phyloP scores from a whole-genome alignment of 2,329 filamentous ascomycete genomes.

The Leptoxyphium fumago region DNA sequence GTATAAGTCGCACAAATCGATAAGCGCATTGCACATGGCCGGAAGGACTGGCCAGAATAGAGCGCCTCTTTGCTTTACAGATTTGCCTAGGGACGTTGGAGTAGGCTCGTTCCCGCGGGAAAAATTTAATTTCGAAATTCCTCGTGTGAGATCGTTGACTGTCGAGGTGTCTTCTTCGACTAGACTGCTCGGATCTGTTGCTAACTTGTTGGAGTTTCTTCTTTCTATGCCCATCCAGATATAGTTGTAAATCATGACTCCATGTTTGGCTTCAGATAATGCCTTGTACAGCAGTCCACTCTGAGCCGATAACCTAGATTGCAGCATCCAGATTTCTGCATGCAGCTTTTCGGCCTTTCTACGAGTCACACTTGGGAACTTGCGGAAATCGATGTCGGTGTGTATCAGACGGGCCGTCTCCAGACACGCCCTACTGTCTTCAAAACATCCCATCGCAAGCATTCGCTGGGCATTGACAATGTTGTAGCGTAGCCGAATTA shows the following conservation, averaged over 20 bases:
- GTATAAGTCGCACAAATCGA: conserved; percentile 64
- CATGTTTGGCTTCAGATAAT: conserved; percentile 14
- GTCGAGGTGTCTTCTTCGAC: conserved; percentile 3
- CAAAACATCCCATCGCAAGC: conserved; percentile 9
- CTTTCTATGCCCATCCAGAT: conserved; percentile 9
- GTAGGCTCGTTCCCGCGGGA: conserved; percentile 16
- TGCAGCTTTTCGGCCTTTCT: conserved; percentile 11
- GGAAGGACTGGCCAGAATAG: conserved; percentile 68
- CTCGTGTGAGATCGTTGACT: conserved; percentile 8
- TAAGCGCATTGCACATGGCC: conserved; percentile 55
- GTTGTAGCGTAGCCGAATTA: conserved; percentile 1
- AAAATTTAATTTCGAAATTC: conserved; percentile 20
- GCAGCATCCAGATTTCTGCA: conserved; percentile 15
- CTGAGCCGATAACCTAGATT: conserved; percentile 10
- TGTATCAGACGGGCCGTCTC: conserved; percentile 7
- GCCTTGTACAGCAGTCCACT: conserved; percentile 9
- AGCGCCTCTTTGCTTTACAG: conserved; percentile 36
- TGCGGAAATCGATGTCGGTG: conserved; percentile 5
- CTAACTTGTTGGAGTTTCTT: background rate
- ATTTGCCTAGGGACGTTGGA: conserved; percentile 8
- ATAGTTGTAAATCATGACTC: conserved; percentile 13
- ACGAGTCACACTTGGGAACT: conserved; percentile 8
- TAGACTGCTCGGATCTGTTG: conserved; percentile 6
- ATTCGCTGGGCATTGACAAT: conserved; percentile 10
- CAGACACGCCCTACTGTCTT: conserved; percentile 7